Evolutionary conservation across 495 filamentous ascomycete species (phyloP).

Genomic region (Aspergillus sclerotioniger): DNA sequence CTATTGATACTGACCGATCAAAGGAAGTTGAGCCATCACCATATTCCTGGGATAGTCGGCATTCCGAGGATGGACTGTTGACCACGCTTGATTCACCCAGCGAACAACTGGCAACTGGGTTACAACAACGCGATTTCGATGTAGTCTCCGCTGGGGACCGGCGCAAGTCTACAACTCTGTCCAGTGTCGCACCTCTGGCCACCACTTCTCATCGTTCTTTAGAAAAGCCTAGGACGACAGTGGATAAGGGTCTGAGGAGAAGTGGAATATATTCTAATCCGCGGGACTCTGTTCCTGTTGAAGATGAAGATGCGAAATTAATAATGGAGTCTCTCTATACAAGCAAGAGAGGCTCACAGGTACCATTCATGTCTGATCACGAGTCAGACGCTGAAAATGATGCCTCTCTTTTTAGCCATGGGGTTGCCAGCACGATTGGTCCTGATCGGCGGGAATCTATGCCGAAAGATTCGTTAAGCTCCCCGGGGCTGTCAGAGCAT

Average conservation of each 20-base stretch:
- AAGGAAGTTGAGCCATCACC: constrained; percentile 57
- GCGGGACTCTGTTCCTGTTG: constrained; percentile 43
- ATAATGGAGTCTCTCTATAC: constrained; percentile 58
- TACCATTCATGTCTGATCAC: constrained; percentile 23
- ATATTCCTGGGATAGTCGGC: constrained; percentile 67
- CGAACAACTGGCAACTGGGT: constrained; percentile 4
- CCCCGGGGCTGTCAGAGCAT: constrained; percentile 37
- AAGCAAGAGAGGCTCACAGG: constrained; percentile 35
- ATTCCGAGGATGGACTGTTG: constrained; percentile 63
- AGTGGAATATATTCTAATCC: constrained; percentile 44
- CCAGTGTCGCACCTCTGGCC: constrained; percentile 23
- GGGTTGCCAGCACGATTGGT: constrained; percentile 16
- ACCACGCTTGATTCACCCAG: constrained; percentile 23
- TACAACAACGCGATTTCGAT: neutral
- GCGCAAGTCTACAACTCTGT: constrained; percentile 24
- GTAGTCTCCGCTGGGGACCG: constrained; percentile 12
- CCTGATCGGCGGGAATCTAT: constrained; percentile 14
- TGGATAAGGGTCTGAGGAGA: constrained; percentile 47
- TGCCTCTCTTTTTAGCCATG: constrained; percentile 47
- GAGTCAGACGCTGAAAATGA: constrained; percentile 38
- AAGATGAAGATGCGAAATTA: constrained; percentile 69
- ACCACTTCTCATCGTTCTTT: constrained; percentile 41
- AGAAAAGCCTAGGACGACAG: constrained; percentile 26
- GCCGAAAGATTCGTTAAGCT: constrained; percentile 24
- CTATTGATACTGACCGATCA: constrained; percentile 58